Percentiles rank a stretch among this genome's conserved stretches.
phyloP scores from a whole-genome alignment of 1,139 yeast species.

The Meyerozyma carpophila region DNA sequence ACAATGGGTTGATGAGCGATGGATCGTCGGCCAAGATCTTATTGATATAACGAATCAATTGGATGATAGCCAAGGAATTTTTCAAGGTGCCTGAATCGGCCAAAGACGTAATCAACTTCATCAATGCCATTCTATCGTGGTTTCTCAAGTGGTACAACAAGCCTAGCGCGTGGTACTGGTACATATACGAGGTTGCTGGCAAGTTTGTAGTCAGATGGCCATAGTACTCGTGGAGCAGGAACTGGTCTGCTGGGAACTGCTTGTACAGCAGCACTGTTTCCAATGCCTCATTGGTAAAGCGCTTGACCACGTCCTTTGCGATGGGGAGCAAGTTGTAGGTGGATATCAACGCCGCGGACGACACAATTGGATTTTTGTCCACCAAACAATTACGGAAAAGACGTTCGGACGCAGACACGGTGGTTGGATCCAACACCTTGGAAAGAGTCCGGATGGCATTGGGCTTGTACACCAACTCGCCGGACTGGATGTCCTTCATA shows the following conservation, averaged over 20 bases:
- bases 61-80: constrained; percentile 74
- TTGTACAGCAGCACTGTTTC: constrained; percentile 76
- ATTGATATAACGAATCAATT: constrained; percentile 78
- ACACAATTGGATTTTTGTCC: constrained; percentile 80
- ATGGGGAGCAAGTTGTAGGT: constrained; percentile 86
- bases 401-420: constrained; percentile 92
- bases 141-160: constrained; percentile 80
- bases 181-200: constrained; percentile 69
- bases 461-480: constrained; percentile 82
- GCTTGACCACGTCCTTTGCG: constrained; percentile 84
- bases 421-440: constrained; percentile 84
- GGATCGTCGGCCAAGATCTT: constrained; percentile 60
- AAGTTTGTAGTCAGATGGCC: constrained; percentile 46
- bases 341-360: constrained; percentile 89
- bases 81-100: constrained; percentile 58
- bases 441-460: constrained; percentile 91
- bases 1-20: constrained; percentile 49
- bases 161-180: constrained; percentile 95
- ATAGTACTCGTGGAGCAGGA: constrained; percentile 48
- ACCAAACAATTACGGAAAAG: constrained; percentile 89
- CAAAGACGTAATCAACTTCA: constrained; percentile 83
- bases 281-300: constrained; percentile 91
- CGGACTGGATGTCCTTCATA: constrained; percentile 95
- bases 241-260: constrained; percentile 56
- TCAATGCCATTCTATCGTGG: constrained; percentile 90